These are phyloP conservation scores for Linnemannia zychae DNA, from an alignment of 192 early-diverging fungal genomes.

Conservation along the genomic window DNA sequence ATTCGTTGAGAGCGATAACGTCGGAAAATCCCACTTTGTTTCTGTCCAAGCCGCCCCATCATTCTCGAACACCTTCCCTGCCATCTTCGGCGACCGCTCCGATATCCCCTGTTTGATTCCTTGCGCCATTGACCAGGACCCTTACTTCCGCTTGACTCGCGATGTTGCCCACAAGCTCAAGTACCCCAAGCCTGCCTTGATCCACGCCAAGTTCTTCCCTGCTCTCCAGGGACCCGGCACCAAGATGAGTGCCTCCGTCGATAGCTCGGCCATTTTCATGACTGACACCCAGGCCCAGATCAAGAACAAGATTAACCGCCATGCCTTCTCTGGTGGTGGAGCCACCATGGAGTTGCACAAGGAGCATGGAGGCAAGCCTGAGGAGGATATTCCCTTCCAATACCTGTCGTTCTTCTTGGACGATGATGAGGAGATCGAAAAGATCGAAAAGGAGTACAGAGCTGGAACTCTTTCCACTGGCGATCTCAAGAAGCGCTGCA, in stretches of 20 bases:
- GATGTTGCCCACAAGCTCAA: slow-evolving; percentile 94
- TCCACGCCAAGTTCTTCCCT: slow-evolving; percentile 97
- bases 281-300: slow-evolving; percentile 91
- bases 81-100: slow-evolving; percentile 91
- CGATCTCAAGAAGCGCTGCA: slow-evolving; percentile 92
- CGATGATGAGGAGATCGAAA: slow-evolving; percentile 88
- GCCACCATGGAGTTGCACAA: slow-evolving; percentile 89
- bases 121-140: slow-evolving; percentile 99
- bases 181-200: slow-evolving; percentile 94
- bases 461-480: slow-evolving; percentile 89
- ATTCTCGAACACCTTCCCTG: slow-evolving; percentile 95
- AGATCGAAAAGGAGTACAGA: slow-evolving; percentile 79
- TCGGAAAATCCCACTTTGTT: slow-evolving; percentile 97
- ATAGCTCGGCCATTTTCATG: slow-evolving; percentile 93
- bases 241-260: slow-evolving; percentile 96
- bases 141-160: slow-evolving; percentile 97
- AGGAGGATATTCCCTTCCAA: slow-evolving; percentile 96
- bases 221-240: slow-evolving; percentile 91
- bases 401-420: slow-evolving; percentile 96
- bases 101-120: slow-evolving; percentile 98
- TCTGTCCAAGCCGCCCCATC: slow-evolving; percentile 95
- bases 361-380: slow-evolving; percentile 87
- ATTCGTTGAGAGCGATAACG: slow-evolving; percentile 87
- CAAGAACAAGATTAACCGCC: slow-evolving; percentile 98
- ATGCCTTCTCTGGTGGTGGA: slow-evolving; percentile 95